Evolutionary conservation across 805 yeast genomes (phyloP).

Genomic region (Cyberlindnera amylophila): DNA sequence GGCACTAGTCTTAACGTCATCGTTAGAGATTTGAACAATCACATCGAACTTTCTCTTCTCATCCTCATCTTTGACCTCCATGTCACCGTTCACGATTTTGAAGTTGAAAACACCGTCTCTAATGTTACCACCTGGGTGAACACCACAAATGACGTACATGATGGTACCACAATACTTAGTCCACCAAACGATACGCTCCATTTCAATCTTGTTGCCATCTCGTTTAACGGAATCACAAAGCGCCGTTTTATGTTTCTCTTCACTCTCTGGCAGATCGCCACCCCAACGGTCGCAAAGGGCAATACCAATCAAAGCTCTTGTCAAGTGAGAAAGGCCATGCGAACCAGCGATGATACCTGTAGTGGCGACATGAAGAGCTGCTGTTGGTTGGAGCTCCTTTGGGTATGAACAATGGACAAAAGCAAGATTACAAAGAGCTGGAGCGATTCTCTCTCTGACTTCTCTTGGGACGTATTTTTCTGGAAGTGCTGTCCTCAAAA

Average conservation of each 20-base stretch:
- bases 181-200: conserved; percentile 61
- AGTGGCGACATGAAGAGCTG: conserved; percentile 68
- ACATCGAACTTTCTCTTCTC: conserved; percentile 37
- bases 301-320: conserved; percentile 66
- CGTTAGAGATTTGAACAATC: conserved; percentile 43
- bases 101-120: conserved; percentile 54
- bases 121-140: conserved; percentile 77
- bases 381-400: conserved; percentile 70
- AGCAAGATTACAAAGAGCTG: conserved; percentile 69
- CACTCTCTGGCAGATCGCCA: conserved; percentile 62
- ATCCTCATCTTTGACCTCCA: conserved; percentile 28
- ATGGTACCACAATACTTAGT: conserved; percentile 67
- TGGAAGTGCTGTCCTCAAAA: conserved; percentile 58
- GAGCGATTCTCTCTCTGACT: conserved; percentile 55
- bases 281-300: conserved; percentile 83
- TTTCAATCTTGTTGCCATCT: conserved; percentile 38
- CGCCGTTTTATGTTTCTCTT: conserved; percentile 41
- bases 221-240: conserved; percentile 48
- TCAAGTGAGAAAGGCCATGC: conserved; percentile 70
- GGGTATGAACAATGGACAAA: conserved; percentile 77
- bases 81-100: conserved; percentile 32
- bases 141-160: conserved; percentile 76
- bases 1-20: conserved; percentile 55
- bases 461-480: conserved; percentile 51
- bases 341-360: conserved; percentile 74